phyloP scores from a whole-genome alignment of 2,329 filamentous ascomycete species.

The Aspergillus amoenus region DNA sequence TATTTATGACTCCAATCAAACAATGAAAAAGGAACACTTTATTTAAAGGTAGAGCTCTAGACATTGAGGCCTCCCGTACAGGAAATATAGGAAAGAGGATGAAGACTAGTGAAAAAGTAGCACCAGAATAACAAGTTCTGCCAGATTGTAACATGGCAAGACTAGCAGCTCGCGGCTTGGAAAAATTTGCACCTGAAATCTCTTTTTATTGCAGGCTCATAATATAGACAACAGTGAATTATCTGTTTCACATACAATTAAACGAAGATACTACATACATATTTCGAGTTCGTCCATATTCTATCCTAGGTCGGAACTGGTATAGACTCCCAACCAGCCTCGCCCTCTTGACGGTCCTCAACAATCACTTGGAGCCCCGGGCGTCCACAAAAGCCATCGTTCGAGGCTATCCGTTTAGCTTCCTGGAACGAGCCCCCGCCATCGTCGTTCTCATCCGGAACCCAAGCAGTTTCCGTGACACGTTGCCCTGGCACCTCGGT shows the following conservation, averaged over 20 bases:
- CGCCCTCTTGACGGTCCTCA: conserved; percentile 40
- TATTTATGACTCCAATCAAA: neutral
- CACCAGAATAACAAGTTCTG: neutral
- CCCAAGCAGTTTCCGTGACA: conserved; percentile 43
- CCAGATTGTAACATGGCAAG: neutral
- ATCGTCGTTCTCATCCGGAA: conserved; percentile 27
- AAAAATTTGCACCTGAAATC: neutral
- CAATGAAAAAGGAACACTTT: neutral
- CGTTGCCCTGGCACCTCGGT: conserved; percentile 57
- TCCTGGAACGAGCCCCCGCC: conserved; percentile 41
- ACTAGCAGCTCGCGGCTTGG: neutral
- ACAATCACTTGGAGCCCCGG: conserved; percentile 46
- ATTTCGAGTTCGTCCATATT: neutral
- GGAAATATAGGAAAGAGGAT: neutral
- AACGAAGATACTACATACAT: neutral
- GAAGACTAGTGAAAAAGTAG: neutral
- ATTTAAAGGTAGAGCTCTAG: neutral
- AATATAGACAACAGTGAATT: conserved; percentile 3
- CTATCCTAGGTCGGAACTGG: conserved; percentile 32
- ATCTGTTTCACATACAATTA: conserved; percentile 2
- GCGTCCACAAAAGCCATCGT: conserved; percentile 48
- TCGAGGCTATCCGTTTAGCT: conserved; percentile 39
- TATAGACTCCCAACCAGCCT: conserved; percentile 48
- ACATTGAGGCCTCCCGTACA: neutral
- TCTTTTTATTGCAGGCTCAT: neutral